Conservation (phyloP, 2,329 filamentous ascomycete species). For the Colletotrichum sp. region DNA sequence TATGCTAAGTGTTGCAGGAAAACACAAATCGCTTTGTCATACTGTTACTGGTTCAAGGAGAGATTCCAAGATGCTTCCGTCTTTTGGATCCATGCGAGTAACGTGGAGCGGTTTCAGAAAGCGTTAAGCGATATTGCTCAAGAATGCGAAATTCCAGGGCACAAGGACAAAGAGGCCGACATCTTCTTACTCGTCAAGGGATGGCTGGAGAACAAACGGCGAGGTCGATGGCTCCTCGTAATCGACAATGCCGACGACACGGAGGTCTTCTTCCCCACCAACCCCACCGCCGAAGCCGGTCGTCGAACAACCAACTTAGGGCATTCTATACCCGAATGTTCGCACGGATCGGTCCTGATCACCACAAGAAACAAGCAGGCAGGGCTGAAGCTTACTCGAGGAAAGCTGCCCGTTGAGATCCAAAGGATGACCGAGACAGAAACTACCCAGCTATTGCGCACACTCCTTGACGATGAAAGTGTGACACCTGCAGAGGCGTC, state of each 20-base stretch:
- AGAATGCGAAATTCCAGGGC: constrained; percentile 26
- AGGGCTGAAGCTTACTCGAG: constrained; percentile 25
- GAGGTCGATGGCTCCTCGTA: constrained; percentile 22
- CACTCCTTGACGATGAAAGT: constrained; percentile 14
- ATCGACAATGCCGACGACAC: constrained; percentile 23
- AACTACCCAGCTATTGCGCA: constrained; percentile 25
- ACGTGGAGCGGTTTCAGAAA: constrained; percentile 29
- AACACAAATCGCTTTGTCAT: constrained; percentile 35
- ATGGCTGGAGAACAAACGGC: constrained; percentile 28
- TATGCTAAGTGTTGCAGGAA: constrained; percentile 26
- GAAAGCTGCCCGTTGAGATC: constrained; percentile 27
- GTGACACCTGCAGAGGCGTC: background rate
- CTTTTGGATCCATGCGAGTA: constrained; percentile 39
- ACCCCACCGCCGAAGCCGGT: accelerated
- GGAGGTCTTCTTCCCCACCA: background rate
- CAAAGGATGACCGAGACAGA: constrained; percentile 30
- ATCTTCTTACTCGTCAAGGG: constrained; percentile 27
- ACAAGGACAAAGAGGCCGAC: constrained; percentile 1
- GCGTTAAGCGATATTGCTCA: constrained; percentile 28
- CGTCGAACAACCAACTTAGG: constrained; percentile 7
- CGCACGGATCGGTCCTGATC: constrained; percentile 32
- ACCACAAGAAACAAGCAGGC: constrained; percentile 38
- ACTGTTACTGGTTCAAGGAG: constrained; percentile 26
- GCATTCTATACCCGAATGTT: constrained; percentile 30
- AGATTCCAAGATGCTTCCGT: constrained; percentile 26